Percentiles rank a stretch among this genome's conserved stretches.
phyloP scores from a whole-genome alignment of 2,329 filamentous ascomycete genomes.

The Harringtonia lauricola region DNA sequence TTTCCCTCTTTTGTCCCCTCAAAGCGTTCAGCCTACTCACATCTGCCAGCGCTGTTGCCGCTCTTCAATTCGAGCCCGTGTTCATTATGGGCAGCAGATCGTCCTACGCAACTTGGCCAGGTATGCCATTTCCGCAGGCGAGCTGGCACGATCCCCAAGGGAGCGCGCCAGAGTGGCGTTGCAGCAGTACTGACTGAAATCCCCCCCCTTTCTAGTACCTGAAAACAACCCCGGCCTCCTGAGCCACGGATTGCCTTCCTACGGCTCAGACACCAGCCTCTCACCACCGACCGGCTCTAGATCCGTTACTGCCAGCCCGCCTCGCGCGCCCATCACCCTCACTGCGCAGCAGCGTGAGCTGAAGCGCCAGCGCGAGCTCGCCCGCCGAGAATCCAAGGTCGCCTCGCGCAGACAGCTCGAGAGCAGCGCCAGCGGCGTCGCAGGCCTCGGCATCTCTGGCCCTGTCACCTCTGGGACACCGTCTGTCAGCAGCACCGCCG shows the following conservation, averaged over 20 bases:
- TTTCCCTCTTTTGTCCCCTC: not conserved
- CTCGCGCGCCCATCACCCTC: slow-evolving; percentile 30
- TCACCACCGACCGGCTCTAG: slow-evolving; percentile 37
- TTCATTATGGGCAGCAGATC: slow-evolving; percentile 12
- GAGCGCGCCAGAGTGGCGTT: too few species aligned
- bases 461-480: not conserved
- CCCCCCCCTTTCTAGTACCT: slow-evolving; percentile 14
- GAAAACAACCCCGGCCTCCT: slow-evolving; percentile 26
- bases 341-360: slow-evolving; percentile 51
- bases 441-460: not conserved
- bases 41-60: slow-evolving; percentile 10
- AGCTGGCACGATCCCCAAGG: not conserved
- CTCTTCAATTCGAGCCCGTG: slow-evolving; percentile 12
- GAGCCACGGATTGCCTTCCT: slow-evolving; percentile 33
- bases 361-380: slow-evolving; percentile 49
- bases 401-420: slow-evolving; percentile 38
- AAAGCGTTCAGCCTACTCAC: not conserved
- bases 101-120: slow-evolving; percentile 11
- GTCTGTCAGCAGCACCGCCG: not conserved
- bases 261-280: slow-evolving; percentile 39
- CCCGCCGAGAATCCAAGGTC: slow-evolving; percentile 46
- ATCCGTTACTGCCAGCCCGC: slow-evolving; percentile 48
- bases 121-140: slow-evolving; percentile 4
- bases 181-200: not conserved
- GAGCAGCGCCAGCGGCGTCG: slow-evolving; percentile 24